These are phyloP conservation scores for Termitomyces sp. DNA, from an alignment of 768 basidiomycete genomes.

Conservation along the genomic window DNA sequence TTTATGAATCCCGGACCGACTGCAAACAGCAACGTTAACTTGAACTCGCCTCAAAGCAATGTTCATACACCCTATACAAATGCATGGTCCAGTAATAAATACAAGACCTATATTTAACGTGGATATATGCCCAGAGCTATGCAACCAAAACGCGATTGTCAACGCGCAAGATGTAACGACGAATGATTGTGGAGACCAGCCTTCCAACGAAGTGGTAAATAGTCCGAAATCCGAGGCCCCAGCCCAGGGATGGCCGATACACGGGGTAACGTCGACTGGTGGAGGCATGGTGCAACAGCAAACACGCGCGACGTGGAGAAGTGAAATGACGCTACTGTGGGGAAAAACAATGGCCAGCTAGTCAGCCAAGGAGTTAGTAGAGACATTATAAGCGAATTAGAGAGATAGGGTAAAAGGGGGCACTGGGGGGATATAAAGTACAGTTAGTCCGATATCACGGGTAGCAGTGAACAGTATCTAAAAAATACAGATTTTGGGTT, in stretches of 20 bases:
- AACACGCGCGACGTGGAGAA: constrained; percentile 2
- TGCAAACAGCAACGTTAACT: not conserved
- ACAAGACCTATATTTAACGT: not conserved
- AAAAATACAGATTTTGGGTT: constrained; percentile 16
- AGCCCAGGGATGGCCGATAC: constrained; percentile 4
- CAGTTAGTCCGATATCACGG: constrained; percentile 2
- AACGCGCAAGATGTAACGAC: not conserved
- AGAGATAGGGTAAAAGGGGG: not conserved
- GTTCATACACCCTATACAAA: not conserved
- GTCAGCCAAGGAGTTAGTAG: constrained; percentile 11
- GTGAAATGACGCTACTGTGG: constrained; percentile 10
- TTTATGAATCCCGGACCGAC: too few relatives aligned
- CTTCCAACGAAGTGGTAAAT: not conserved
- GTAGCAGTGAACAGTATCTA: constrained; percentile 10
- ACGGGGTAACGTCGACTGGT: not conserved
- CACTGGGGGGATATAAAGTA: constrained; percentile 7
- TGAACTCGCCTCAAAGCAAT: too few relatives aligned
- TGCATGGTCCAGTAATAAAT: not conserved
- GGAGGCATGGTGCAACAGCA: not conserved
- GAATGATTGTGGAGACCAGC: constrained; percentile 12
- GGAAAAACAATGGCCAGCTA: constrained; percentile 5
- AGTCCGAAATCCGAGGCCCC: constrained; percentile 8
- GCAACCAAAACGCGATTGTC: not conserved
- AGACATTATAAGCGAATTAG: constrained; percentile 13
- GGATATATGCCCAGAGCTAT: not conserved